Conservation (phyloP, 2,329 filamentous ascomycete species). For the Fusarium abutilonis region DNA sequence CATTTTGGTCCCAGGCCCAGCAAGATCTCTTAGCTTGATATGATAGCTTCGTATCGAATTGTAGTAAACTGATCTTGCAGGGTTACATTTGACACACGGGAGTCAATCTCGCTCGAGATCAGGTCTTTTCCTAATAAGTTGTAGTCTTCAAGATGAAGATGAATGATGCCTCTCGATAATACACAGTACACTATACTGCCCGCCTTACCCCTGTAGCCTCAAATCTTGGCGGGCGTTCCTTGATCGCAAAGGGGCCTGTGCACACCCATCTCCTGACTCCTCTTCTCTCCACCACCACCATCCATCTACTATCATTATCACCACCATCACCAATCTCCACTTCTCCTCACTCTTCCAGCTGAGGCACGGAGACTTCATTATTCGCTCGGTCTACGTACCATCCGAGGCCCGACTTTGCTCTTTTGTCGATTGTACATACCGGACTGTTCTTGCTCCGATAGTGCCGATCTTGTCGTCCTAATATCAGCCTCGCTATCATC, state of each 20-base stretch:
- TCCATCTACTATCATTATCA: not conserved
- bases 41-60: not conserved
- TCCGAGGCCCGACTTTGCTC: not conserved
- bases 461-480: no score
- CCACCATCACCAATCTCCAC: conserved; percentile 13
- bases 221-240: conserved; percentile 8
- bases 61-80: not conserved
- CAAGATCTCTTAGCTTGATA: not conserved
- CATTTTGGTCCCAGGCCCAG: no score
- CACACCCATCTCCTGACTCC: not conserved
- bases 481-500: not conserved
- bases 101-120: not conserved
- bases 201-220: not conserved
- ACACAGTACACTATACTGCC: not conserved
- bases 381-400: not conserved
- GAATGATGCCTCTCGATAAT: not conserved
- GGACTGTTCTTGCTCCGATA: not conserved
- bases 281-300: not conserved
- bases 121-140: not conserved
- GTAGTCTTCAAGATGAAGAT: not conserved
- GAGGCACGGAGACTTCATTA: conserved; percentile 19
- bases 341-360: conserved; percentile 6
- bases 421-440: not conserved
- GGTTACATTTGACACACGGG: not conserved
- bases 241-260: conserved; percentile 21